Evolutionary conservation across 345 rosid species (phyloP).

Genomic region (Kernera saxatilis): DNA sequence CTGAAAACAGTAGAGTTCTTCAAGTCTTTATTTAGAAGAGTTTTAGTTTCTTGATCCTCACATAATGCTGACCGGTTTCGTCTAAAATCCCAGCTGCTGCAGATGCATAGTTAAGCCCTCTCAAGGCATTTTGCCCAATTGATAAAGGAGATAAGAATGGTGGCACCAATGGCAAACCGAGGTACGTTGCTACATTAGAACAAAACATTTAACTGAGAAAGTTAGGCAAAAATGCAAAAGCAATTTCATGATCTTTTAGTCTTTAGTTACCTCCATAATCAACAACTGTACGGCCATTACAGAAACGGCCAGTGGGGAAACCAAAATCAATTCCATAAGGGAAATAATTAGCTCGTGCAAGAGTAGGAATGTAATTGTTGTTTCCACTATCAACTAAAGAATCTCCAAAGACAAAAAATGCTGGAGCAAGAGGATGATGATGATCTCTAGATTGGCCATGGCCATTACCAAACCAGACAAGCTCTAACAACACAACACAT

Average conservation of each 20-base stretch:
- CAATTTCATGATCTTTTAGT: not conserved
- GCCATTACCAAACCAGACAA: conserved; percentile 18
- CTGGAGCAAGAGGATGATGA: conserved; percentile 30
- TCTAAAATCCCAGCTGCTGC: conserved; percentile 41
- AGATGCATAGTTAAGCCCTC: conserved; percentile 39
- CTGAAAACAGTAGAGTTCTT: not conserved
- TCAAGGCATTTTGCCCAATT: conserved; percentile 13
- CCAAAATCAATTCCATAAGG: conserved; percentile 48
- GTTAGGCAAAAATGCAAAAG: not conserved
- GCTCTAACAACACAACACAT: conserved; percentile 7
- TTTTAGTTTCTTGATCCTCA: conserved; percentile 8
- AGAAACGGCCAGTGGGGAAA: conserved; percentile 33
- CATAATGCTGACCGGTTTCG: conserved; percentile 33
- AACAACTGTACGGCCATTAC: conserved; percentile 35
- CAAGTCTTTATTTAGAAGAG: not conserved
- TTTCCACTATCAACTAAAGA: conserved; percentile 37
- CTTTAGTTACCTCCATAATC: conserved; percentile 28
- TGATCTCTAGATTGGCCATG: conserved; percentile 8
- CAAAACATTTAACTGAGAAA: not conserved
- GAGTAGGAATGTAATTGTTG: conserved; percentile 35
- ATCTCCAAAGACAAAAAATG: conserved; percentile 37
- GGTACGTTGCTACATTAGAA: conserved; percentile 10
- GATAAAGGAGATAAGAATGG: conserved; percentile 31
- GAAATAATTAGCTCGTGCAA: conserved; percentile 33
- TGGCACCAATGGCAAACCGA: conserved; percentile 32